phyloP scores from a whole-genome alignment of 176 grass and related monocot species.

The Bothriochloa decipiens region DNA sequence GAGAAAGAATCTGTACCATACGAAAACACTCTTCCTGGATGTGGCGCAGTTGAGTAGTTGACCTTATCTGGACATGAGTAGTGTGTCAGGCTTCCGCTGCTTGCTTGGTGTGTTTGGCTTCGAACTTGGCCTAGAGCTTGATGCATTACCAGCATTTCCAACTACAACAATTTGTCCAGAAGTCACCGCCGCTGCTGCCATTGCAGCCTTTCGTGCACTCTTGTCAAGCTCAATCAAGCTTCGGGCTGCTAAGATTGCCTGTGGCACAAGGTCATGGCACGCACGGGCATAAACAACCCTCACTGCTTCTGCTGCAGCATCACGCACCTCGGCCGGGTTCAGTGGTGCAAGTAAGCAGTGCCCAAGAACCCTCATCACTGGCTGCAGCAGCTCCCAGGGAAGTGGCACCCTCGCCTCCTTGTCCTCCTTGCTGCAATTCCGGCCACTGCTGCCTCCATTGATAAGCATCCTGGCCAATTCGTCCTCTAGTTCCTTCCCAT shows the following conservation, averaged over 20 bases:
- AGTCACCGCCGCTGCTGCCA: neutral
- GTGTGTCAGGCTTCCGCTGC: conserved; percentile 60
- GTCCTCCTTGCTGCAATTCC: conserved; percentile 45
- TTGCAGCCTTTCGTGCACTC: conserved; percentile 61
- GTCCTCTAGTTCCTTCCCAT: conserved; percentile 54
- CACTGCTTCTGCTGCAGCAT: conserved; percentile 70
- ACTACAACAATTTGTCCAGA: conserved; percentile 13
- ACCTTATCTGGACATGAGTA: conserved; percentile 70
- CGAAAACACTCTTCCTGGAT: conserved; percentile 11
- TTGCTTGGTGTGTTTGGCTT: conserved; percentile 89
- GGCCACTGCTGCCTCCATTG: conserved; percentile 39
- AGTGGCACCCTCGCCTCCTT: conserved; percentile 77
- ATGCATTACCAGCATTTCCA: conserved; percentile 47
- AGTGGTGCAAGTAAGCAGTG: conserved; percentile 88
- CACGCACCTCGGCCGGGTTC: conserved; percentile 71
- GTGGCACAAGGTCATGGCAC: conserved; percentile 83
- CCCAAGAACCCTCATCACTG: conserved; percentile 83
- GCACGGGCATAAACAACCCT: conserved; percentile 81
- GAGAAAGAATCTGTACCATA: conserved; percentile 29
- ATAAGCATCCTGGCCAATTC: conserved; percentile 39
- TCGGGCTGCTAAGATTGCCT: conserved; percentile 83
- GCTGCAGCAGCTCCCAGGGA: conserved; percentile 91
- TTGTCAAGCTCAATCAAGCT: conserved; percentile 97
- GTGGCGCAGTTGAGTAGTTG: conserved; percentile 8
- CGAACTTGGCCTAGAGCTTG: conserved; percentile 59